phyloP scores from a whole-genome alignment of 164 flowering plant genomes.

The Sedum album region DNA sequence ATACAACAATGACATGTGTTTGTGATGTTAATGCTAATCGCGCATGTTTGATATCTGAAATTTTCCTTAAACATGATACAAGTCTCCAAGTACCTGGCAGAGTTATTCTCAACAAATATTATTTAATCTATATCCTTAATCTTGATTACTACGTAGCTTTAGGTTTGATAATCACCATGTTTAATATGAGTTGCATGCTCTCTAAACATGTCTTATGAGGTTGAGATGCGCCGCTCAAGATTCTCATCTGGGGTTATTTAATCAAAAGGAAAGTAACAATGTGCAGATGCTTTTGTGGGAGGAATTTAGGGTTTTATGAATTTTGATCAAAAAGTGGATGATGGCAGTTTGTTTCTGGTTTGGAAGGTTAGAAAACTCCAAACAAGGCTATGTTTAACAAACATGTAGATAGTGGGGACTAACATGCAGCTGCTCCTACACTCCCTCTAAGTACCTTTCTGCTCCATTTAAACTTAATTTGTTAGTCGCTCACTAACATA shows the following conservation, averaged over 20 bases:
- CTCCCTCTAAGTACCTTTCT: background rate
- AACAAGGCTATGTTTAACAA: background rate
- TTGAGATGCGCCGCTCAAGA: conserved; percentile 5
- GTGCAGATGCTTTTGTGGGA: background rate
- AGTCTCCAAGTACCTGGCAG: too few species aligned
- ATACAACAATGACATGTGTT: too few species aligned
- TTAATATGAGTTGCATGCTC: background rate
- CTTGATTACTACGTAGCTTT: background rate
- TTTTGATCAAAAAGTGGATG: background rate
- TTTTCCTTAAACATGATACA: background rate
- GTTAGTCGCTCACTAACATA: background rate
- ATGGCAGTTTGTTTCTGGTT: conserved; percentile 5
- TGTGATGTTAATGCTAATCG: background rate
- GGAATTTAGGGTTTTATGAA: background rate
- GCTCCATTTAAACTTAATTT: background rate
- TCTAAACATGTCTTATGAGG: background rate
- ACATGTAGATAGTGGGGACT: background rate
- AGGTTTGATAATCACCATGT: background rate
- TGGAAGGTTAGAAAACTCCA: conserved; percentile 5
- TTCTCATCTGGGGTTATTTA: conserved; percentile 1
- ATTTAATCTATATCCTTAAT: background rate
- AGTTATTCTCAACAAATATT: too few species aligned
- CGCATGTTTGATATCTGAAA: too few species aligned
- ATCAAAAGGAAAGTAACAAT: background rate
- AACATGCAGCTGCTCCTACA: background rate